A percentile compares a stretch with the other conserved stretches of the same genome.
phyloP scores from a whole-genome alignment of 75 land plant species.

The Cryptomeria japonica region DNA sequence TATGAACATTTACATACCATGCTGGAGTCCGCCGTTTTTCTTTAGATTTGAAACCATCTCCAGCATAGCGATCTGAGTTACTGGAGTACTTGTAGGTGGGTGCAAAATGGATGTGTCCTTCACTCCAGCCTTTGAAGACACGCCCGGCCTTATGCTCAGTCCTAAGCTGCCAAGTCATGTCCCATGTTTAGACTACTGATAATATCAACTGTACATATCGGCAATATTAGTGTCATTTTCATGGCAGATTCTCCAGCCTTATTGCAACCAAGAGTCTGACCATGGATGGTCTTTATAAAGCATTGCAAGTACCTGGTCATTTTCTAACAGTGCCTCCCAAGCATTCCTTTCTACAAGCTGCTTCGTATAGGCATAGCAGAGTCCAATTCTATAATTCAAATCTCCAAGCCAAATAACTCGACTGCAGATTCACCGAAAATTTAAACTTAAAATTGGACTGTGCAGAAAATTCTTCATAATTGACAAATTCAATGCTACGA shows the following conservation, averaged over 20 bases:
- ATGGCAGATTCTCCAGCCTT: neutral
- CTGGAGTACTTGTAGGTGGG: constrained; percentile 82
- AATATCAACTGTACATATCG: neutral
- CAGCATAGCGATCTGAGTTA: constrained; percentile 74
- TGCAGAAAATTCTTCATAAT: neutral
- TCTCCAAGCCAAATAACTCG: constrained; percentile 97
- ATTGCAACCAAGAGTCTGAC: neutral
- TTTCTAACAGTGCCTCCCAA: constrained; percentile 79
- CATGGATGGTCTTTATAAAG: neutral
- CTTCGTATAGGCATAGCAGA: constrained; percentile 55
- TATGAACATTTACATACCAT: constrained; percentile 44
- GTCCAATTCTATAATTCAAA: constrained; percentile 85
- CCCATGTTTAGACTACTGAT: neutral
- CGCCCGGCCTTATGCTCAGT: constrained; percentile 71
- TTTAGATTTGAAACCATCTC: constrained; percentile 58
- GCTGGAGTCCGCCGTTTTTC: constrained; percentile 87
- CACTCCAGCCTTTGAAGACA: constrained; percentile 86
- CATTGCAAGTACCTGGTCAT: constrained; percentile 67
- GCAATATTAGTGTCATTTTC: neutral
- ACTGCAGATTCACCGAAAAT: constrained; percentile 35
- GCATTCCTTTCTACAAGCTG: constrained; percentile 73
- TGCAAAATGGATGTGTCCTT: constrained; percentile 76
- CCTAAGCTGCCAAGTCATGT: constrained; percentile 53
- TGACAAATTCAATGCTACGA: neutral
- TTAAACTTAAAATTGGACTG: neutral